Conservation (phyloP, 257 asterid genomes). For the Solanum appendiculatum region DNA sequence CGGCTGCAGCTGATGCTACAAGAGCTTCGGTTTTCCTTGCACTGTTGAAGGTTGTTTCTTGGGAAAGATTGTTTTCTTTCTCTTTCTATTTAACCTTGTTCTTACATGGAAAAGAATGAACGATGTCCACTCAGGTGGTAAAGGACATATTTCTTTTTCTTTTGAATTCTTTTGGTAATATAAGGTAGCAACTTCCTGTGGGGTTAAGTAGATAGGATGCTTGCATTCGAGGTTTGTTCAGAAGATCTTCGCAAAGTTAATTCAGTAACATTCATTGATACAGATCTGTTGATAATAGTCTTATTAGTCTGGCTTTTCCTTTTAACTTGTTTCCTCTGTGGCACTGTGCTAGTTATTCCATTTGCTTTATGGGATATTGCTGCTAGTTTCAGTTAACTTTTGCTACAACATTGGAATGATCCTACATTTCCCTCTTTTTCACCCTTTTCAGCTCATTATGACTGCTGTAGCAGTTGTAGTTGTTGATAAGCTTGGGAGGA, state of each 20-base stretch:
- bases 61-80: not conserved
- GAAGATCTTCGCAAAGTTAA: not conserved
- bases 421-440: not conserved
- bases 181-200: not conserved
- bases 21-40: constrained; percentile 83
- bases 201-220: not conserved
- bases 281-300: not conserved
- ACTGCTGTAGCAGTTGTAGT: constrained; percentile 76
- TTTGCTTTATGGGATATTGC: not conserved
- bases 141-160: not conserved
- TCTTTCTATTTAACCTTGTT: not conserved
- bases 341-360: not conserved
- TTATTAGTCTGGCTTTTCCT: not conserved
- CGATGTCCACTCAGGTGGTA: not conserved
- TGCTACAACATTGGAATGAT: not conserved
- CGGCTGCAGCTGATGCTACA: constrained; percentile 97
- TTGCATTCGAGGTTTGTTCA: not conserved
- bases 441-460: constrained; percentile 59
- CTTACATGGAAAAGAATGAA: not conserved
- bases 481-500: constrained; percentile 85
- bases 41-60: constrained; percentile 58
- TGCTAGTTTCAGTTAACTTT: not conserved
- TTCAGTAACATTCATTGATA: not conserved
- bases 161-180: not conserved
- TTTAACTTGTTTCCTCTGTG: not conserved